Evolutionary conservation across 2,329 filamentous ascomycete genomes (phyloP).

Genomic region (Sclerotinia spermophila): DNA sequence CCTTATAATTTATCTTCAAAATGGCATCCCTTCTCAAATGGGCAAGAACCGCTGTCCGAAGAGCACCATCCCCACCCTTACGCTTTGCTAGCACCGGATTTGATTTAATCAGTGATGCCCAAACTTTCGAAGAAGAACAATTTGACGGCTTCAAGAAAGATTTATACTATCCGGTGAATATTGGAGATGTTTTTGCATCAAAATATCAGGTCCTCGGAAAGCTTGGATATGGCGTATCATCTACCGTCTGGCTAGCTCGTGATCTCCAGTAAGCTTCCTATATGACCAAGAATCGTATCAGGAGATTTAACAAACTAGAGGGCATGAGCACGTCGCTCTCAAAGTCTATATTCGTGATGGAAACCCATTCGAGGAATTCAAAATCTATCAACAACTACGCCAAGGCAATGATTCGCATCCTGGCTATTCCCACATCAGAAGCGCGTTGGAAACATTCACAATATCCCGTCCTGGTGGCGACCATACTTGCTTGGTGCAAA

Average conservation of each 20-base stretch:
- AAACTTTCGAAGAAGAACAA: neutral
- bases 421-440: neutral
- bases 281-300: neutral
- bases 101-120: neutral
- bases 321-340: conserved; percentile 16
- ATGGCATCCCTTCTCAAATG: neutral
- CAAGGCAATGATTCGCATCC: conserved; percentile 21
- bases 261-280: conserved; percentile 22
- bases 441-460: conserved; percentile 40
- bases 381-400: conserved; percentile 43
- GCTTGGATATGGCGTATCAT: conserved; percentile 25
- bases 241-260: conserved; percentile 26
- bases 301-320: conserved; percentile 1
- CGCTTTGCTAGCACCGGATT: neutral
- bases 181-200: conserved; percentile 23
- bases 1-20: neutral
- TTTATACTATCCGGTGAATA: neutral
- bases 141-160: neutral
- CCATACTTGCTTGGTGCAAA: conserved; percentile 41
- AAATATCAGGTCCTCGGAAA: conserved; percentile 29
- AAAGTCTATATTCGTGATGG: conserved; percentile 21
- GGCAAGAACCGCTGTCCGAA: neutral
- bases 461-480: conserved; percentile 38
- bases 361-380: conserved; percentile 37
- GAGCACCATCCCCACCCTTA: neutral